Conservation (phyloP, 257 asterid species). For the Oldenlandia corymbosa region DNA sequence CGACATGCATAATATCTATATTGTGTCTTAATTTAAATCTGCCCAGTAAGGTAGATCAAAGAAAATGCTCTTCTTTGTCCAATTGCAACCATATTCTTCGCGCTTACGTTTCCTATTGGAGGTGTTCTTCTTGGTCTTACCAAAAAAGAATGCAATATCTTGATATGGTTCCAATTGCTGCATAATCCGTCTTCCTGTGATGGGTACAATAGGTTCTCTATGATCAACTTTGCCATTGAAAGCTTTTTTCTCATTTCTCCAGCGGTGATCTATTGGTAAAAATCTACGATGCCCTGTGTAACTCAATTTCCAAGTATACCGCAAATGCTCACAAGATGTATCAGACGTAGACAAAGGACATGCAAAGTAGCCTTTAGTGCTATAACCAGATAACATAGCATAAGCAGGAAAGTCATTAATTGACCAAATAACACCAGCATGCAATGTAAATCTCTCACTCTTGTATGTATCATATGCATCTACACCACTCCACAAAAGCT, state of each 20-base stretch:
- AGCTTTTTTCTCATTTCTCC: neutral
- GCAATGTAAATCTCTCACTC: too few species aligned
- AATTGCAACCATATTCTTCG: neutral
- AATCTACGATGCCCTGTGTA: neutral
- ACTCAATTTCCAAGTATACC: neutral
- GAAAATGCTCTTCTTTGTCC: neutral
- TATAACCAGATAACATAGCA: neutral
- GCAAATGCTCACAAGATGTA: neutral
- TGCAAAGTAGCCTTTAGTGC: neutral
- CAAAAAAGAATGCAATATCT: neutral
- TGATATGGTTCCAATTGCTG: neutral
- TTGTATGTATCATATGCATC: neutral
- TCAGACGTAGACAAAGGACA: neutral
- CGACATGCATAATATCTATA: neutral
- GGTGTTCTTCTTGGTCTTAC: neutral
- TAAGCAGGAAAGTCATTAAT: neutral
- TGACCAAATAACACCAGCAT: neutral
- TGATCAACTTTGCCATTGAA: neutral
- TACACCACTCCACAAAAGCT: neutral
- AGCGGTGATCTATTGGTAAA: constrained; percentile 1
- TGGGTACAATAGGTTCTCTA: neutral
- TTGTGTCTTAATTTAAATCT: neutral
- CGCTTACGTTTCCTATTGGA: neutral
- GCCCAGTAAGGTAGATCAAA: too few species aligned
- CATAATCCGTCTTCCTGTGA: neutral